Evolutionary conservation across 2,329 filamentous ascomycete genomes (phyloP).

Genomic region (Bipolaris sorokiniana): DNA sequence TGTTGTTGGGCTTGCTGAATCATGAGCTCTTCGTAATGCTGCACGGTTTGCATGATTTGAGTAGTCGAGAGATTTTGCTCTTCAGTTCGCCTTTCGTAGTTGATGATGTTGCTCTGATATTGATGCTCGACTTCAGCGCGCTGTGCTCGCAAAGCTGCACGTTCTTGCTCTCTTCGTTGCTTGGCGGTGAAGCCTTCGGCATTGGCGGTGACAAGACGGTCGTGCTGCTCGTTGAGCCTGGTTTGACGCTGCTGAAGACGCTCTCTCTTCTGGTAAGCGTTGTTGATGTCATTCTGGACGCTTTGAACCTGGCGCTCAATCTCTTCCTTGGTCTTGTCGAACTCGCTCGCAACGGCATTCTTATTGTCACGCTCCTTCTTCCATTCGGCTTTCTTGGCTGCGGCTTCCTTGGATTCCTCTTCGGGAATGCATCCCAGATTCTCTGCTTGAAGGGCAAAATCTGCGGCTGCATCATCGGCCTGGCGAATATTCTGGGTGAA

Average conservation of each 20-base stretch:
- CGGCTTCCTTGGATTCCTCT: slow-evolving; percentile 65
- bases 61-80: slow-evolving; percentile 47
- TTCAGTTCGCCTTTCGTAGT: slow-evolving; percentile 48
- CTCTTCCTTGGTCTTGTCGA: slow-evolving; percentile 66
- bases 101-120: slow-evolving; percentile 49
- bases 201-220: slow-evolving; percentile 73
- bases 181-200: slow-evolving; percentile 68
- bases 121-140: slow-evolving; percentile 46
- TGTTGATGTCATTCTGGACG: slow-evolving; percentile 68
- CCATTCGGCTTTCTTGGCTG: slow-evolving; percentile 63
- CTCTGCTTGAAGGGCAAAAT: slow-evolving; percentile 66
- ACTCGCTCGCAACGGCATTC: slow-evolving; percentile 59
- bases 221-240: slow-evolving; percentile 75
- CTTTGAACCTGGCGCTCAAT: slow-evolving; percentile 68
- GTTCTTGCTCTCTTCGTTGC: slow-evolving; percentile 53
- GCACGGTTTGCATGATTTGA: slow-evolving; percentile 45
- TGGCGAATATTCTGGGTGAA: slow-evolving; percentile 76
- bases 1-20: slow-evolving; percentile 48
- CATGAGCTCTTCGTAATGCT: slow-evolving; percentile 50
- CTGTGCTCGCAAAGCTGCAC: slow-evolving; percentile 45
- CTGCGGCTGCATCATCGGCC: slow-evolving; percentile 66
- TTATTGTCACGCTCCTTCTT: slow-evolving; percentile 61
- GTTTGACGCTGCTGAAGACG: slow-evolving; percentile 73
- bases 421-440: slow-evolving; percentile 68
- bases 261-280: slow-evolving; percentile 71